phyloP scores from a whole-genome alignment of 208 protist genomes.

The Crithidia thermophila region DNA sequence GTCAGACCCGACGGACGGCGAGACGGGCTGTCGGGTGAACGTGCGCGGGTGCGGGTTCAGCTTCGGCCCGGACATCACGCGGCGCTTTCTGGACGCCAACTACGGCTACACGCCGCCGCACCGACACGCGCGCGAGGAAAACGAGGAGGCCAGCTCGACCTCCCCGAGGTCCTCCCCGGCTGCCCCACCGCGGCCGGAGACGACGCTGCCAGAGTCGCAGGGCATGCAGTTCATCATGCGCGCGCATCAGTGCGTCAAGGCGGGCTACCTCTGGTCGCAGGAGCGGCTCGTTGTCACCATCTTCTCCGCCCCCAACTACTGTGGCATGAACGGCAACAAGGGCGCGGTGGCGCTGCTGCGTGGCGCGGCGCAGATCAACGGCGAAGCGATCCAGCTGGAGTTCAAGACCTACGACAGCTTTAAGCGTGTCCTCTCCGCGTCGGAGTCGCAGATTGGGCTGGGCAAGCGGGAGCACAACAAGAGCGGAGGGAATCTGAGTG shows the following conservation, averaged over 20 bases:
- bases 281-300: constrained; percentile 60
- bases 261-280: constrained; percentile 84
- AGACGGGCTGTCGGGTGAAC: constrained; percentile 61
- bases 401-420: constrained; percentile 68
- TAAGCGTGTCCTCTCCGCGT: constrained; percentile 12
- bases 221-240: constrained; percentile 94
- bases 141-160: background rate
- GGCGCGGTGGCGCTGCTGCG: constrained; percentile 73
- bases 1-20: constrained; percentile 97
- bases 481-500: background rate
- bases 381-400: constrained; percentile 58
- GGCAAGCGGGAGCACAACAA: background rate
- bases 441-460: constrained; percentile 7
- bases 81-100: constrained; percentile 71
- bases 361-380: constrained; percentile 40
- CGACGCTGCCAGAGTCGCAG: constrained; percentile 17
- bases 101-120: constrained; percentile 40
- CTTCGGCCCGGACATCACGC: constrained; percentile 78
- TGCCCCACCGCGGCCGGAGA: background rate
- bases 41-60: constrained; percentile 69
- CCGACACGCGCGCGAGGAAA: constrained; percentile 12
- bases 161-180: background rate
- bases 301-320: constrained; percentile 91
- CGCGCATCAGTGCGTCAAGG: constrained; percentile 93
- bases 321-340: constrained; percentile 68